Percentiles rank a stretch among this genome's conserved stretches.
These are phyloP conservation scores for Umbelopsis vinacea DNA, from an alignment of 192 early-diverging fungal species.

Conservation along the genomic window DNA sequence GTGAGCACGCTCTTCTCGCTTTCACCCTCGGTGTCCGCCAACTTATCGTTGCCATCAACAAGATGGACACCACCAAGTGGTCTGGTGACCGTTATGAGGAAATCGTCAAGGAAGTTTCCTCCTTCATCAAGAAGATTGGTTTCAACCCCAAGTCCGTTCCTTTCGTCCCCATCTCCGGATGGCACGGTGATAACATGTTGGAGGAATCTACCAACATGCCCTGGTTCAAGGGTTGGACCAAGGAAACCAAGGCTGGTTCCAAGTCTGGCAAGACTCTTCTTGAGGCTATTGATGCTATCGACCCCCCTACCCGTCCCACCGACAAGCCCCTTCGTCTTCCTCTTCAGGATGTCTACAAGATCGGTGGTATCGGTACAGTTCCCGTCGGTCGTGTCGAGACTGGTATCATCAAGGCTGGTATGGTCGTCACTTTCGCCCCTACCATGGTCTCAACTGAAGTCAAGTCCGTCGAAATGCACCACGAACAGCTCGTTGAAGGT, in stretches of 20 bases:
- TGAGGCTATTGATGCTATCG: constrained; percentile 94
- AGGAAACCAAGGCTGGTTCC: constrained; percentile 81
- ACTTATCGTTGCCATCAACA: constrained; percentile 99
- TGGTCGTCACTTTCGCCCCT: constrained; percentile 89
- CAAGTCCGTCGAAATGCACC: constrained; percentile 99
- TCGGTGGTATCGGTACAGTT: constrained; percentile 96
- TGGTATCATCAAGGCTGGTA: constrained; percentile 90
- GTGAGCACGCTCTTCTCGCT: constrained; percentile 97
- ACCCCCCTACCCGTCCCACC: constrained; percentile 87
- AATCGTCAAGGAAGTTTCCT: constrained; percentile 95
- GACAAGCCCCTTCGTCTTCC: constrained; percentile 98
- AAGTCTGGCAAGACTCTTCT: constrained; percentile 83
- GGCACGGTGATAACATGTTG: constrained; percentile 99
- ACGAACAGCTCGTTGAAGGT: constrained; percentile 88
- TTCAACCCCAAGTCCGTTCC: constrained; percentile 92
- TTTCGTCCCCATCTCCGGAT: constrained; percentile 98
- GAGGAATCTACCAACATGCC: constrained; percentile 92
- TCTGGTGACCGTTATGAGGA: constrained; percentile 94
- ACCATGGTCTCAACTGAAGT: constrained; percentile 89
- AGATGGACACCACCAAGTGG: constrained; percentile 99
- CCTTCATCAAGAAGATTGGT: constrained; percentile 97
- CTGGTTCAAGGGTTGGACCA: constrained; percentile 98
- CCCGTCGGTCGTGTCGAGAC: constrained; percentile 98
- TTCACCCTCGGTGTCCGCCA: constrained; percentile 98
- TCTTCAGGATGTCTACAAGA: constrained; percentile 98